Evolutionary conservation across 2,329 filamentous ascomycete species (phyloP).

Genomic region (Trichoderma breve): DNA sequence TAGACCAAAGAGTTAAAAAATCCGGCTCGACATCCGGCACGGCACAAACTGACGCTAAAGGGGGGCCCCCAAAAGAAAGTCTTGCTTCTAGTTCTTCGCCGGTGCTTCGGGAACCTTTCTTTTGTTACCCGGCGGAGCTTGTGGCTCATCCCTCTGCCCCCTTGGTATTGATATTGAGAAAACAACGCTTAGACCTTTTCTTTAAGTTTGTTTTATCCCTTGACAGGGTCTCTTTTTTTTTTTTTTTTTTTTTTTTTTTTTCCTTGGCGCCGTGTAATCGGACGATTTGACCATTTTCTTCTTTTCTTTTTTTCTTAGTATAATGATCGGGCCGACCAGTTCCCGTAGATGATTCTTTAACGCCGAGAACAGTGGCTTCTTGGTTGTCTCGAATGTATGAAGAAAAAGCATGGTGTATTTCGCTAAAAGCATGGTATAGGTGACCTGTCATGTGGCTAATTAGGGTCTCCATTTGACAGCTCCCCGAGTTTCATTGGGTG

Average conservation of each 20-base stretch:
- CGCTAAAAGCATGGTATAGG: background rate
- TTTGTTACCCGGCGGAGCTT: background rate
- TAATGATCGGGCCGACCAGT: background rate
- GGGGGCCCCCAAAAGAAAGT: background rate
- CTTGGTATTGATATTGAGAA: background rate
- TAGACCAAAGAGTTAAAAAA: background rate
- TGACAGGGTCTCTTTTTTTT: background rate
- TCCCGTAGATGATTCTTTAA: background rate
- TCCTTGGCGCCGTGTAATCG: background rate
- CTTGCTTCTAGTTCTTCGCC: background rate
- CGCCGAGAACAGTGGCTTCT: background rate
- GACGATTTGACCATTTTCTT: background rate
- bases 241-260: background rate
- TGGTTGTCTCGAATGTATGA: background rate
- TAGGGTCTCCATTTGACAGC: background rate
- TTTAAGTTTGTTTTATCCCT: background rate
- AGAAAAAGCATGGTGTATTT: background rate
- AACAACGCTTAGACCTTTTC: background rate
- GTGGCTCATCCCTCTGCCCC: background rate
- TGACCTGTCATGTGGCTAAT: background rate
- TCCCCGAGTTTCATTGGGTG: background rate
- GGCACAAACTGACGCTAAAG: background rate
- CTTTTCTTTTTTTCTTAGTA: background rate
- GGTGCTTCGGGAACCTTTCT: background rate
- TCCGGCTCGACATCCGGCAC: constrained; percentile 6